Evolutionary conservation across 495 filamentous ascomycete genomes (phyloP).

Genomic region (Chaetomium cochliodes): DNA sequence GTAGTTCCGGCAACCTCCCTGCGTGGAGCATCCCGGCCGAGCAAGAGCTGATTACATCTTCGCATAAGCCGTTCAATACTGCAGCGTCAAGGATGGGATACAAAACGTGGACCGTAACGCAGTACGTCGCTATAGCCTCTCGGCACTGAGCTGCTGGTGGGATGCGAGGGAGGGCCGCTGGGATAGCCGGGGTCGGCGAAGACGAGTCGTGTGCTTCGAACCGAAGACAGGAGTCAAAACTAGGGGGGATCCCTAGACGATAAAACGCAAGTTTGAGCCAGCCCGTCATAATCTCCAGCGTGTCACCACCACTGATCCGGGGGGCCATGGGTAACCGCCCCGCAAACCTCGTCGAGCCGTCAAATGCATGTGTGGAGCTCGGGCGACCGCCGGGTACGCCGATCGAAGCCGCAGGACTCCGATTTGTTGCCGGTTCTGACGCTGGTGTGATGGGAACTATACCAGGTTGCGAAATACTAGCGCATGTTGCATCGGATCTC

Average conservation of each 20-base stretch:
- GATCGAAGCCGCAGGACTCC: not conserved
- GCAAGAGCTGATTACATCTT: not conserved
- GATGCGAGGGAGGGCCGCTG: not conserved
- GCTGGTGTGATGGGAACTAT: not conserved
- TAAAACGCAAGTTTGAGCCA: slow-evolving; percentile 8
- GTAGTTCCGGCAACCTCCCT: slow-evolving; percentile 1
- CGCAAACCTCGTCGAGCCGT: not conserved
- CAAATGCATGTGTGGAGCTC: not conserved
- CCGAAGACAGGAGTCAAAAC: slow-evolving; percentile 1
- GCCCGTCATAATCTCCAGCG: slow-evolving; percentile 7
- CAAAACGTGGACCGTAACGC: not conserved
- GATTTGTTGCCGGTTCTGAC: slow-evolving; percentile 7
- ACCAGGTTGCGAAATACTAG: not conserved
- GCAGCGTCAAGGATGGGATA: slow-evolving; percentile 1
- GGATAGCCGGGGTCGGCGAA: not conserved
- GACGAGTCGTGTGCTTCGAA: not conserved
- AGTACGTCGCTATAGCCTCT: slow-evolving; percentile 1
- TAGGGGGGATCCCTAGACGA: not conserved
- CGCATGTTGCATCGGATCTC: not conserved
- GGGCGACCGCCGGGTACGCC: not conserved
- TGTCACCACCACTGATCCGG: slow-evolving; percentile 7
- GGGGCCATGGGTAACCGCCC: slow-evolving; percentile 7
- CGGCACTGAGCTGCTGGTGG: slow-evolving; percentile 1
- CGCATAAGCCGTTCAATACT: not conserved
- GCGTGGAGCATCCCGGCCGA: slow-evolving; percentile 2